Evolutionary conservation across 1,139 yeast genomes (phyloP).

Genomic region (Lodderomyces elongisporus): DNA sequence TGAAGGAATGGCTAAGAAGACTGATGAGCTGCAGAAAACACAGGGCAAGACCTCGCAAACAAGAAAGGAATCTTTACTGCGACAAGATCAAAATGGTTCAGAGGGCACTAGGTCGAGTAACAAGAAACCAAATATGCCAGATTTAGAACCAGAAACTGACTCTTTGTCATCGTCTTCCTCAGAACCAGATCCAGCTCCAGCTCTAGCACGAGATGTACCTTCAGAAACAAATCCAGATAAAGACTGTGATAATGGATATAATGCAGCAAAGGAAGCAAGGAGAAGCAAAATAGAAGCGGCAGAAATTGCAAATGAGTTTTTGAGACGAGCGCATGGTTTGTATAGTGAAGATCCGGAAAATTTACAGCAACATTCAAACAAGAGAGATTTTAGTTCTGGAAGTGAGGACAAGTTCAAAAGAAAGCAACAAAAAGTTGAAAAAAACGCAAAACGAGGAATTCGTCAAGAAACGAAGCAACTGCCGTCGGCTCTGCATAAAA

Average conservation of each 20-base stretch:
- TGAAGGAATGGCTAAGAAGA: conserved; percentile 7
- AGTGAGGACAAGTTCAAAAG: conserved; percentile 12
- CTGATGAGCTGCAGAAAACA: conserved; percentile 6
- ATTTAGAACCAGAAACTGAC: background rate
- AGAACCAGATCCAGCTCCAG: background rate
- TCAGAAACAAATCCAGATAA: too few species aligned
- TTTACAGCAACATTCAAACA: too few species aligned
- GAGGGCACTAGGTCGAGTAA: conserved; percentile 2
- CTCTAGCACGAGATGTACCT: background rate
- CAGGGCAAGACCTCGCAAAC: conserved; percentile 5
- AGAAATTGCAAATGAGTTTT: conserved; percentile 3
- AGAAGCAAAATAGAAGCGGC: conserved; percentile 4
- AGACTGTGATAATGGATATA: conserved; percentile 2
- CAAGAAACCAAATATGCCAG: conserved; percentile 1
- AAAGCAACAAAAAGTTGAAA: conserved; percentile 1
- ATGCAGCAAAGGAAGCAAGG: conserved; percentile 4
- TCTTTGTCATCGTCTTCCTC: too few species aligned
- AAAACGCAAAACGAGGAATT: conserved; percentile 3
- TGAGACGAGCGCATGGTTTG: background rate
- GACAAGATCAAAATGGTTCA: conserved; percentile 5
- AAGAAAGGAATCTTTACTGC: conserved; percentile 6
- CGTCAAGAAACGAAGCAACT: background rate
- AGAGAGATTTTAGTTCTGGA: too few species aligned
- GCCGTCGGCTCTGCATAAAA: too few species aligned
- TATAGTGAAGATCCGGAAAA: too few species aligned